These are phyloP conservation scores for Penicillium nordicum DNA, from an alignment of 2,329 filamentous ascomycete species.

Conservation along the genomic window DNA sequence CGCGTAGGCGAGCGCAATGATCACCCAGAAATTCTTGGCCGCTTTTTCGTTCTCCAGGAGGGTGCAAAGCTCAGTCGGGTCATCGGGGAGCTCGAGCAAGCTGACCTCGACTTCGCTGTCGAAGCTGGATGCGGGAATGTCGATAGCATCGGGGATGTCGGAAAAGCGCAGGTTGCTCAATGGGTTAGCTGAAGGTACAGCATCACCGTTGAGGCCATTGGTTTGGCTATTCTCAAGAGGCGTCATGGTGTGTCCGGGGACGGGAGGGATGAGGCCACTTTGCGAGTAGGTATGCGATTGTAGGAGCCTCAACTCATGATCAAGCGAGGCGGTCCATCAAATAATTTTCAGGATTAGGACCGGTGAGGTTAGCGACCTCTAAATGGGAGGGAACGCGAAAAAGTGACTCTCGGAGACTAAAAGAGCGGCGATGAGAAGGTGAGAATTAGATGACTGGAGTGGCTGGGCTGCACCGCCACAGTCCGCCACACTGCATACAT, in stretches of 20 bases:
- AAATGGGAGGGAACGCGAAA: constrained; percentile 16
- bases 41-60: constrained; percentile 92
- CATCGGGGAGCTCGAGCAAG: constrained; percentile 84
- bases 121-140: constrained; percentile 60
- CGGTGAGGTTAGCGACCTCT: constrained; percentile 7
- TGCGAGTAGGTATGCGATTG: constrained; percentile 9
- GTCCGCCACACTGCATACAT: constrained; percentile 15
- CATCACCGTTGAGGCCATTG: constrained; percentile 52
- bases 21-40: constrained; percentile 93
- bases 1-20: constrained; percentile 92
- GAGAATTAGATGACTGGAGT: constrained; percentile 11
- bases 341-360: constrained; percentile 7
- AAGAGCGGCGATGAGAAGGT: constrained; percentile 20
- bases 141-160: constrained; percentile 61
- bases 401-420: constrained; percentile 16
- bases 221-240: constrained; percentile 49
- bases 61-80: constrained; percentile 90
- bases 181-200: constrained; percentile 30
- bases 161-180: constrained; percentile 51
- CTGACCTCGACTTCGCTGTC: constrained; percentile 83
- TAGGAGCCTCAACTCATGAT: constrained; percentile 32
- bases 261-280: constrained; percentile 15
- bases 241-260: constrained; percentile 46
- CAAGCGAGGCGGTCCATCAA: constrained; percentile 15
- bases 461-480: constrained; percentile 31